Evolutionary conservation across 1,139 yeast species (phyloP).

Genomic region (Eremothecium cymbalariae): DNA sequence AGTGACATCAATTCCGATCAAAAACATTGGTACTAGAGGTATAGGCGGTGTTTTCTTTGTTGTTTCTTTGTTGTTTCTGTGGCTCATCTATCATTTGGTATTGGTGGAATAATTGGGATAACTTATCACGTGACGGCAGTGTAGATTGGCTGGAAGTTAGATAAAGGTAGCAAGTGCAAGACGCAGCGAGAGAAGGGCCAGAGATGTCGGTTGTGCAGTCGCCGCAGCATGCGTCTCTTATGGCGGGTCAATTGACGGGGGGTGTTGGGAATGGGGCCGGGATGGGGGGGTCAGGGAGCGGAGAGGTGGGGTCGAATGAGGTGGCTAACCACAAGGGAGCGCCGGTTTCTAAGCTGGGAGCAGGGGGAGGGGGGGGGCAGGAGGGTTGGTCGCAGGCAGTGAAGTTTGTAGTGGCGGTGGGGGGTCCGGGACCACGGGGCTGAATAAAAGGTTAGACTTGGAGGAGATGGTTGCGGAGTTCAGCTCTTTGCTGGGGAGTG

Average conservation of each 20-base stretch:
- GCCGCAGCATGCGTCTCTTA: conserved; percentile 2
- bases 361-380: not conserved
- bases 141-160: too few species aligned
- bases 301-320: not conserved
- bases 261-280: conserved; percentile 1
- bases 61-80: too few species aligned
- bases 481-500: conserved; percentile 58
- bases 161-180: too few species aligned
- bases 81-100: too few species aligned
- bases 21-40: too few species aligned
- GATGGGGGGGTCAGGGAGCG: not conserved
- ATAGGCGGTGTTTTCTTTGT: too few species aligned
- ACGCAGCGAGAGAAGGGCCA: too few species aligned
- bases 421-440: not conserved
- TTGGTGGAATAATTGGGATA: too few species aligned
- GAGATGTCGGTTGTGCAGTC: conserved; percentile 5
- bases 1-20: too few species aligned
- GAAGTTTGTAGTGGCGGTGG: not conserved
- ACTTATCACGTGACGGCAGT: too few species aligned
- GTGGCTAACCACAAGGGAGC: too few species aligned
- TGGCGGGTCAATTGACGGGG: conserved; percentile 2
- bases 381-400: not conserved
- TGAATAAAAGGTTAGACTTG: conserved; percentile 52
- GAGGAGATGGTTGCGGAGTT: conserved; percentile 67
- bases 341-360: not conserved